Conservation (phyloP, 352 stramenopile genomes). For the Blastocystis sp. region DNA sequence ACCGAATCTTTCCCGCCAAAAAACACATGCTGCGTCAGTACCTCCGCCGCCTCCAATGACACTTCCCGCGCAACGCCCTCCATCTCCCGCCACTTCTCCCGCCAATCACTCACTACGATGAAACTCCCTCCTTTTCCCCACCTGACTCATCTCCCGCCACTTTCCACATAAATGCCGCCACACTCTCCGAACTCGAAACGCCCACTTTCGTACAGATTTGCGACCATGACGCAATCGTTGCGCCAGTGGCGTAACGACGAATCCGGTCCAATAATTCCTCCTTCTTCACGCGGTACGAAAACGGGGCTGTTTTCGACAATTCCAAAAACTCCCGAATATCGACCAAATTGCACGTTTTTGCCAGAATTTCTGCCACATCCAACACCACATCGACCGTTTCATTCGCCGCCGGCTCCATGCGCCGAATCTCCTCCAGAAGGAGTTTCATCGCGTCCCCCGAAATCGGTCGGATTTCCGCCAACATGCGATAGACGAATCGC, state of each 20-base stretch:
- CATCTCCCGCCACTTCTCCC: not conserved
- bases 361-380: not conserved
- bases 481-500: not conserved
- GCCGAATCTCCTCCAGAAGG: not conserved
- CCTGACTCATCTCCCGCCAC: not conserved
- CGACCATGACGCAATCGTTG: not conserved
- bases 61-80: not conserved
- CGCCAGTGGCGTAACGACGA: not conserved
- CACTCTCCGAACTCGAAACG: not conserved
- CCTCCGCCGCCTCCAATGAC: not conserved
- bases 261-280: not conserved
- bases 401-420: not conserved
- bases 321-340: not conserved
- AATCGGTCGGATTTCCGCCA: not conserved
- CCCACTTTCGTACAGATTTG: not conserved
- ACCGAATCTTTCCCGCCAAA: no score
- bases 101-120: not conserved
- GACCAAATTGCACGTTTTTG: not conserved
- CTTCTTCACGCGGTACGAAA: not conserved
- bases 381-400: not conserved
- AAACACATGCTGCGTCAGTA: no score
- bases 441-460: not conserved
- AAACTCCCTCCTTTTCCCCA: not conserved
- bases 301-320: not conserved
- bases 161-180: not conserved